A percentile compares a stretch with the other conserved stretches of the same genome.
Evolutionary conservation across 495 filamentous ascomycete genomes (phyloP).

Genomic region (Trichoderma parareesei): DNA sequence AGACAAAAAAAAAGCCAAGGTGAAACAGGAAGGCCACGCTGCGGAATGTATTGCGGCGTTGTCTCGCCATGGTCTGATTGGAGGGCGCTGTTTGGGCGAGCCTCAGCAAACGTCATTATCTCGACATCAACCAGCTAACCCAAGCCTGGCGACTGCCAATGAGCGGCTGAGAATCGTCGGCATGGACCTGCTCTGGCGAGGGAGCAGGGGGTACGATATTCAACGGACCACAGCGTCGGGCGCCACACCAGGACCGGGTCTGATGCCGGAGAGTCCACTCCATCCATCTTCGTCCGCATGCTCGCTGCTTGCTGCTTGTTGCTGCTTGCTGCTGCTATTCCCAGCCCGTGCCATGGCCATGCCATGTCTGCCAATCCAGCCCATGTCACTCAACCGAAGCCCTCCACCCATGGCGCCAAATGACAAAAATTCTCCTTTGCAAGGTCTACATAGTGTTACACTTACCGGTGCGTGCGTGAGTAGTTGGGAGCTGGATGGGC

Average conservation of each 20-base stretch:
- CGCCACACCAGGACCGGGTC: slow-evolving; percentile 10
- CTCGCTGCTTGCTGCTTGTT: too few species aligned
- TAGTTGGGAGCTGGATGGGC: slow-evolving; percentile 2
- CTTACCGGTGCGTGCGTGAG: not conserved
- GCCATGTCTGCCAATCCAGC: not conserved
- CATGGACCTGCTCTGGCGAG: slow-evolving; percentile 5
- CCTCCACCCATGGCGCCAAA: not conserved
- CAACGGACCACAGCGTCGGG: slow-evolving; percentile 8
- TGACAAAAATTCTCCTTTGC: not conserved
- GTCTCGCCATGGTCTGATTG: not conserved
- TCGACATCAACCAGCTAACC: slow-evolving; percentile 7
- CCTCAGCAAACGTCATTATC: slow-evolving; percentile 10
- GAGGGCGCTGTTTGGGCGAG: not conserved
- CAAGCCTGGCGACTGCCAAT: slow-evolving; percentile 1
- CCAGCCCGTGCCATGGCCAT: not conserved
- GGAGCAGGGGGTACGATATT: slow-evolving; percentile 5
- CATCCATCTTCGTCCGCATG: not conserved
- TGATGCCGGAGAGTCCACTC: slow-evolving; percentile 5
- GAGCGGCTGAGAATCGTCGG: slow-evolving; percentile 7
- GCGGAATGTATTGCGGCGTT: not conserved
- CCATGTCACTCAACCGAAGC: not conserved
- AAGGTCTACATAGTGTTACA: not conserved
- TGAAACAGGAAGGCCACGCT: slow-evolving; percentile 4
- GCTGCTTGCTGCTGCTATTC: too few species aligned
- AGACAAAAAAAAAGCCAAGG: not conserved